Evolutionary conservation across 805 yeast genomes (phyloP), one percentile per base, ranked within the genome.

Genomic region (Priceomyces melissophilus): DNA sequence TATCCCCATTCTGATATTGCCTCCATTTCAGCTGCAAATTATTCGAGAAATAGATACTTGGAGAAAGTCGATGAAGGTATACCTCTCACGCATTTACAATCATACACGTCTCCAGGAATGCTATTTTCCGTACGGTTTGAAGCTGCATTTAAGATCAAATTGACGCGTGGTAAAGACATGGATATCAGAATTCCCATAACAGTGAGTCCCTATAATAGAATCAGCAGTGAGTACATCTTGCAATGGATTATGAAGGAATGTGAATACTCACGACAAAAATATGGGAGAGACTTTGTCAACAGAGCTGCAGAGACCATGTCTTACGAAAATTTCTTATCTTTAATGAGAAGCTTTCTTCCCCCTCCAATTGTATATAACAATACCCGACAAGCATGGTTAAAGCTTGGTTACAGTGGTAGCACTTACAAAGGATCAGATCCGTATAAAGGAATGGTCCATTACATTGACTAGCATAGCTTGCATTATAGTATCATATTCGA

Each of bases 231-330:
- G 27, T 71, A 78, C 42, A 53, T 81, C 10, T 65, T 80, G 41
- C 69, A 67, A 44, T 71, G 83, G 73, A 77, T 81, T 12, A 47
- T 69, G 43, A 65, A 69, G 37, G 83, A 81, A 53, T 75, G 77
- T 39, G 76, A 72, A 30, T 43, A 63, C 16, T 77, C 84, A 1
- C 53, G 55, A 8, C 48, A 46, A 15, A 42, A 37, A 25, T 70
- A 67, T 49, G 73, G 75, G n/a, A 55, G 50, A 31, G 55, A 50
- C 6, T 30, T 54, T 23, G 48, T 65, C 8, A 57, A 56, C 37
- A 45, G 41, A 12, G 29, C 60, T 23, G 61, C 45, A 16, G 41
- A 32, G 16, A 35, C 44, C 27, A 37, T 46, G 25, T 48, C 52
- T 2, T 49, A 52, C 30, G 56, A 53, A 20, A 63, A 58, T 10